These are phyloP conservation scores for Globomyces sp. DNA, from an alignment of 371 early-diverging fungal genomes.

Conservation along the genomic window DNA sequence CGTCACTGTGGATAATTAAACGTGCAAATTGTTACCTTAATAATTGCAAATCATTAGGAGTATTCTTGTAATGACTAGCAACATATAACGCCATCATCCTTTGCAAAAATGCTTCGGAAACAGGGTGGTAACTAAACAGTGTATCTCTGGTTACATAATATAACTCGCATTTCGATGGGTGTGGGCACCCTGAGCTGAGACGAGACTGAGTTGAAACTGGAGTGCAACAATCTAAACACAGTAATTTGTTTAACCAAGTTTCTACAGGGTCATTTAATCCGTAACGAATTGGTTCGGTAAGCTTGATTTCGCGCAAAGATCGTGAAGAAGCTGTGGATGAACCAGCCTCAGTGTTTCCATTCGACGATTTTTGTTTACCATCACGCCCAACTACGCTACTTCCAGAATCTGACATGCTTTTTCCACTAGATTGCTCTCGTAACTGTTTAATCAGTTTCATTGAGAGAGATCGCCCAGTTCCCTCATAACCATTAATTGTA, in stretches of 20 bases:
- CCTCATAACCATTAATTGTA: conserved; percentile 99
- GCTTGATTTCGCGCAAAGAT: conserved; percentile 85
- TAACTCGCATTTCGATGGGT: conserved; percentile 92
- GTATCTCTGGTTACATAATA: conserved; percentile 96
- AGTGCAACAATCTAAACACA: conserved; percentile 87
- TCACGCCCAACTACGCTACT: conserved; percentile 59
- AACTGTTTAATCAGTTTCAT: conserved; percentile 93
- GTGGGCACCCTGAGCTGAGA: conserved; percentile 72
- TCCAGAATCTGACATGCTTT: conserved; percentile 39
- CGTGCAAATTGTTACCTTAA: conserved; percentile 58
- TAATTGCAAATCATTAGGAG: conserved; percentile 98
- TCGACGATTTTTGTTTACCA: conserved; percentile 42
- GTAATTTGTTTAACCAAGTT: conserved; percentile 92
- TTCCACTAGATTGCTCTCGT: conserved; percentile 86
- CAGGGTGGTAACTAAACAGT: conserved; percentile 86
- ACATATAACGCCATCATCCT: conserved; percentile 97
- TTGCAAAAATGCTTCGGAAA: conserved; percentile 94
- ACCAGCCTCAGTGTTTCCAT: conserved; percentile 36
- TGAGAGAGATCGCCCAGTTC: conserved; percentile 97
- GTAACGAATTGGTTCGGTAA: conserved; percentile 97
- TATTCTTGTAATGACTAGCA: conserved; percentile 99
- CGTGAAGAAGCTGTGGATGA: conserved; percentile 24
- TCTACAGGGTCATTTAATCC: conserved; percentile 91
- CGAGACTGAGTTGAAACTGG: conserved; percentile 21
- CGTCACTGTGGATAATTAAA: conserved; percentile 58